These are phyloP conservation scores for Lasiodiplodia gonubiensis DNA, from an alignment of 2,329 filamentous ascomycete genomes.

Conservation along the genomic window DNA sequence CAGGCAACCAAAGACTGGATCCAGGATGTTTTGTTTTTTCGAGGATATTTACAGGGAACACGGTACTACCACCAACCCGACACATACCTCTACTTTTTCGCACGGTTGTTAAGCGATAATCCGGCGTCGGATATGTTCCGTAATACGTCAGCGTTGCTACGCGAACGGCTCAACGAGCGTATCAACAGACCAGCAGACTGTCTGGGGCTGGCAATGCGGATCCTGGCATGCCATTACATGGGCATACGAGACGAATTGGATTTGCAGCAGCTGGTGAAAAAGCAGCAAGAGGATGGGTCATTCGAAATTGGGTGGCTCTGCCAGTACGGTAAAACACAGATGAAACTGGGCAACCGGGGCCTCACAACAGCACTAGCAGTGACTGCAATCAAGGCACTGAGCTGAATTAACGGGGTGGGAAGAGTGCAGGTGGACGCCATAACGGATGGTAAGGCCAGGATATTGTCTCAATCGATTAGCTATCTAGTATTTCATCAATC, in stretches of 20 bases:
- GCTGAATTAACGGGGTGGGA: too few relatives aligned
- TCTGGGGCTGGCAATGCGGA: slow-evolving; percentile 39
- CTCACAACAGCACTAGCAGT: slow-evolving; percentile 36
- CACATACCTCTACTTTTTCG: slow-evolving; percentile 42
- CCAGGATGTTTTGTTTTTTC: slow-evolving; percentile 31
- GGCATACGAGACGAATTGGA: slow-evolving; percentile 32
- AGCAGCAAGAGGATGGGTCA: slow-evolving; percentile 44
- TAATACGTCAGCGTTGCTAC: slow-evolving; percentile 35
- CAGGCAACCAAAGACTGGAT: slow-evolving; percentile 38
- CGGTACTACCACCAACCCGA: slow-evolving; percentile 43
- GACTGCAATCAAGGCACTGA: slow-evolving; percentile 31
- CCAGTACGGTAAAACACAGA: slow-evolving; percentile 31
- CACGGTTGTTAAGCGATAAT: slow-evolving; percentile 35
- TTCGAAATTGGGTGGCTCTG: slow-evolving; percentile 40
- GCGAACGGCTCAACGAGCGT: slow-evolving; percentile 35
- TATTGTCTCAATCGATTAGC: too few relatives aligned
- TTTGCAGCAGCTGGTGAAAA: slow-evolving; percentile 33
- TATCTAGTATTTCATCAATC: too few relatives aligned
- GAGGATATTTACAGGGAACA: slow-evolving; percentile 42
- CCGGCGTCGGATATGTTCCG: slow-evolving; percentile 33
- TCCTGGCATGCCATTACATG: slow-evolving; percentile 38
- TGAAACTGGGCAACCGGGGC: slow-evolving; percentile 35
- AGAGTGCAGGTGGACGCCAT: too few relatives aligned
- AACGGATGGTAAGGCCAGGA: too few relatives aligned
- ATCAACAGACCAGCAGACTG: slow-evolving; percentile 36